A percentile compares a stretch with the other conserved stretches of the same genome.
phyloP scores from a whole-genome alignment of 2,329 filamentous ascomycete species.

The Sporothrix pseudoabietina region DNA sequence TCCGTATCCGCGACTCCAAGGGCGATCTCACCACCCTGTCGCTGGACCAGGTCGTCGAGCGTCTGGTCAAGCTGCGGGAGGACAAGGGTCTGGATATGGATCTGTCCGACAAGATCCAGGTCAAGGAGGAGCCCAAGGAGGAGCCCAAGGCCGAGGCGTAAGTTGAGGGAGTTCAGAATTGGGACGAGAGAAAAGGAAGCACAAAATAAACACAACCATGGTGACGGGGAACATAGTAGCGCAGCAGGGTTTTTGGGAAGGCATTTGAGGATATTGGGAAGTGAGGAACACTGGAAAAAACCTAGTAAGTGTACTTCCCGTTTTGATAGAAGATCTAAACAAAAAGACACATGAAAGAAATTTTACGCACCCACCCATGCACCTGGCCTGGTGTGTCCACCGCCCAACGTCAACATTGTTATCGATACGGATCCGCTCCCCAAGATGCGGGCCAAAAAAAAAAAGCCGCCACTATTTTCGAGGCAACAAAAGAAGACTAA shows the following conservation, averaged over 20 bases:
- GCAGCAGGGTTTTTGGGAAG: neutral
- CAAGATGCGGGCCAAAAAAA: neutral
- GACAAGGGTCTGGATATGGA: conserved; percentile 32
- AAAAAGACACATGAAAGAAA: conserved; percentile 1
- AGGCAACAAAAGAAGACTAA: neutral
- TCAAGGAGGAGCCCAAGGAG: neutral
- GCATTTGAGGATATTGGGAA: neutral
- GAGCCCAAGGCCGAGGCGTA: neutral
- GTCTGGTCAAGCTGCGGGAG: conserved; percentile 32
- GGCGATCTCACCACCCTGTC: conserved; percentile 34
- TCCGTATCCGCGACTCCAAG: conserved; percentile 37
- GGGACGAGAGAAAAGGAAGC: neutral
- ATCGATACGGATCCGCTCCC: neutral
- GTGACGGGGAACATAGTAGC: neutral
- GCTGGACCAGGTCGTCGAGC: conserved; percentile 33
- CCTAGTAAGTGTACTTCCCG: neutral
- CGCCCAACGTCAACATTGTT: neutral
- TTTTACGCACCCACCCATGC: neutral
- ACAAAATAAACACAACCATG: neutral
- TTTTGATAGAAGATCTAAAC: conserved; percentile 9
- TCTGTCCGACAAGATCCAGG: conserved; percentile 27
- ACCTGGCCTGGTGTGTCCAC: neutral
- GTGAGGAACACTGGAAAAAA: neutral
- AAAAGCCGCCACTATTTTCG: neutral
- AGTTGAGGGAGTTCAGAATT: neutral